Evolutionary conservation across 345 rosid genomes (phyloP), one percentile per base, ranked within the genome.

Genomic region (Moricandia arvensis): DNA sequence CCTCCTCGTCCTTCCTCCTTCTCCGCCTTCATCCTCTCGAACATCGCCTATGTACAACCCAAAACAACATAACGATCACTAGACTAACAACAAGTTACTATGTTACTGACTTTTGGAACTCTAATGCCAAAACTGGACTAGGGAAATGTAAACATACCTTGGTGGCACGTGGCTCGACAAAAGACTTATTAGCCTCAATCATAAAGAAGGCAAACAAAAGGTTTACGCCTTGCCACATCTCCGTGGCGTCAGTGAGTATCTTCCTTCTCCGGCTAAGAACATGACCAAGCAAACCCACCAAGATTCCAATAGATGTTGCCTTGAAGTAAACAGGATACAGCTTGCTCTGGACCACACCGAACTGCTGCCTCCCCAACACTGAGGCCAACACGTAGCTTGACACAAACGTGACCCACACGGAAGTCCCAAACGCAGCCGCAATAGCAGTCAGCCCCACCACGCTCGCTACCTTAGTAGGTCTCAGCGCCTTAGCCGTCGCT

Each of bases 1-100:
- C 96, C 74, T 57, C 96, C 95, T 79, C 91, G 79, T 33, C 92
- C 91, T 76, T 90, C 97, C 64, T 94, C 95, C 72, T 90, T 94
- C 54, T 89, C 96, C 41, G 85, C 60, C 79, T 84, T 93, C 80
- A 85, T 77, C 72, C 85, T 74, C 84, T 91, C 93, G 63, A 86
- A 84, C 96, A 91, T 91, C 0, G 81, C 87, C 96, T 90, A 3
- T 16, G 24, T 6, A 33, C n/a, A 6, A 45, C 17, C 33, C 61
- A 11, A 55, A 55, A 55, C 33, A 57, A 57, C 33, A 12, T 57
- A 63, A n/a, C n/a, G 38, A 59, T 59, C 21, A 61, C 8, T 61
- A 31, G 1, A 61, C 24, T 15, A 31, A 12, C 34, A 12, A 26
- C 60, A 59, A 18, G 13, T 33, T 1, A 61, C 27, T 61, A 16